phyloP scores from a whole-genome alignment of 179 eudicot species.

The Camellia oleifera region DNA sequence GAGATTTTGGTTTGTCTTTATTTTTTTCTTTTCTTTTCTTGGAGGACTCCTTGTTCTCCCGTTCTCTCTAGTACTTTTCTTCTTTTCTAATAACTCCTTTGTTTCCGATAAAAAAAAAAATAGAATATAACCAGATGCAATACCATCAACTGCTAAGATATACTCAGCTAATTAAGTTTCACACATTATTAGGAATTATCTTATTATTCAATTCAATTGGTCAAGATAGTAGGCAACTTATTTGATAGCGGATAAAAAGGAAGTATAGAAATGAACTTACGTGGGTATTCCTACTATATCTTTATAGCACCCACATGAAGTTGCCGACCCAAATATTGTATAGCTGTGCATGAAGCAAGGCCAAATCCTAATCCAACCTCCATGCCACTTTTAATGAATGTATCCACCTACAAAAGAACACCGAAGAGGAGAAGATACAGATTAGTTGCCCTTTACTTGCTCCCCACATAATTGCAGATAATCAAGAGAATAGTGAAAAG shows the following conservation, averaged over 20 bases:
- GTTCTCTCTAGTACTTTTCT: too few species aligned
- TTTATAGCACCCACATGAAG: slow-evolving; percentile 27
- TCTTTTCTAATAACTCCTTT: too few species aligned
- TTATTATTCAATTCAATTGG: not conserved
- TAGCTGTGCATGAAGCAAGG: slow-evolving; percentile 30
- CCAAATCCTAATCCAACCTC: slow-evolving; percentile 40
- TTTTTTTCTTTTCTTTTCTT: too few species aligned
- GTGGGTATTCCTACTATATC: slow-evolving; percentile 33
- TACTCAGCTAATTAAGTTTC: not conserved
- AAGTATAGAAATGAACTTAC: slow-evolving; percentile 21
- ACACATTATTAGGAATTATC: not conserved
- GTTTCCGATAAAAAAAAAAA: too few species aligned
- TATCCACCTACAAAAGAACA: slow-evolving; percentile 26
- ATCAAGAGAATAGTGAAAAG: not conserved
- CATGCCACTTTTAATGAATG: slow-evolving; percentile 37
- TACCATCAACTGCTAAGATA: not conserved
- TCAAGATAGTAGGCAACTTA: not conserved
- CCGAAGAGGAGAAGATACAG: not conserved
- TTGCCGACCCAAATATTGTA: slow-evolving; percentile 35
- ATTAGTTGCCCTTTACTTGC: not conserved
- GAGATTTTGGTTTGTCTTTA: too few species aligned
- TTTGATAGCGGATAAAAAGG: not conserved
- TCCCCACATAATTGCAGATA: not conserved
- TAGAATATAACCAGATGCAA: too few species aligned
- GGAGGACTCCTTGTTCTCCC: too few species aligned